Evolutionary conservation across 2,329 filamentous ascomycete species (phyloP).

Genomic region (Fusarium pseudograminearum): DNA sequence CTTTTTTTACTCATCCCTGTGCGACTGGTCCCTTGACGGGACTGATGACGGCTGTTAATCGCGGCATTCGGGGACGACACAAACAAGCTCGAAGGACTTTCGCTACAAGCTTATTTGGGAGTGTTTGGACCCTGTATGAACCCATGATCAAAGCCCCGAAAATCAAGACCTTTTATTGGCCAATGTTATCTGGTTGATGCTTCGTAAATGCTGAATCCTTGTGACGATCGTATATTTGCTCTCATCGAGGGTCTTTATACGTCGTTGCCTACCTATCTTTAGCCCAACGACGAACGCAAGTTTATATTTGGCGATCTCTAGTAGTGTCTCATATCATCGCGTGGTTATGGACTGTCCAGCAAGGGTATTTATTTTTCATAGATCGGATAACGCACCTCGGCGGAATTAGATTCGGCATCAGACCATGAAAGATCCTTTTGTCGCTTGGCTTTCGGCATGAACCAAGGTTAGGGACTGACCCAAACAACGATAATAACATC

Average conservation of each 20-base stretch:
- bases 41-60: slow-evolving; percentile 3
- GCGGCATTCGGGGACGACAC: slow-evolving; percentile 9
- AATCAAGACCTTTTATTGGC: slow-evolving; percentile 22
- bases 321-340: neutral
- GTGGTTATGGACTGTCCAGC: neutral
- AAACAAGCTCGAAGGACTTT: slow-evolving; percentile 17
- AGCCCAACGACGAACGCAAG: neutral
- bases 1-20: neutral
- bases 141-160: slow-evolving; percentile 22
- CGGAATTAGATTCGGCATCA: neutral
- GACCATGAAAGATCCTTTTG: neutral
- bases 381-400: neutral
- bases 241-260: neutral
- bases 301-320: neutral
- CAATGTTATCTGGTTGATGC: neutral
- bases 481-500: neutral
- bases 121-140: neutral
- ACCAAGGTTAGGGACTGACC: neutral
- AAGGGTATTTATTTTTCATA: neutral
- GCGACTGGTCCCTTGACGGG: neutral
- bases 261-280: slow-evolving; percentile 4
- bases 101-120: slow-evolving; percentile 18
- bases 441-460: neutral
- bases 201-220: neutral
- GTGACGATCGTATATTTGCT: slow-evolving; percentile 3